phyloP scores from a whole-genome alignment of 371 early-diverging fungal genomes.

The Gilbertella persicaria region DNA sequence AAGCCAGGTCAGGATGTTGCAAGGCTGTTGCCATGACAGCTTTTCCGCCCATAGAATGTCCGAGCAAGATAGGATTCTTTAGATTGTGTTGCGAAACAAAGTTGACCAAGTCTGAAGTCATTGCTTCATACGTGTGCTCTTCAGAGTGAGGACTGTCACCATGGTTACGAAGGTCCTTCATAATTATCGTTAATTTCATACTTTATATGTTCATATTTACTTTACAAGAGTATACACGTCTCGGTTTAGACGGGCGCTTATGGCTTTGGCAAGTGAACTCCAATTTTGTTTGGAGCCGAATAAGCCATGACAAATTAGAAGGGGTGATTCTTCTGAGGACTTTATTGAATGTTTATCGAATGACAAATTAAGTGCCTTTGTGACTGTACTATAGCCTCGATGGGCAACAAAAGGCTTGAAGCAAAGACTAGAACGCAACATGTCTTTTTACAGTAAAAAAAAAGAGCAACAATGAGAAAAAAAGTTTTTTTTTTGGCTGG shows the following conservation, averaged over 20 bases:
- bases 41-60: slow-evolving; percentile 96
- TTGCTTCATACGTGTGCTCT: slow-evolving; percentile 71
- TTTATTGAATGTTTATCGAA: slow-evolving; percentile 28
- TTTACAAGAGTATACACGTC: slow-evolving; percentile 66
- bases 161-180: slow-evolving; percentile 90
- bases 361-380: slow-evolving; percentile 21
- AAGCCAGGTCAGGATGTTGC: slow-evolving; percentile 50
- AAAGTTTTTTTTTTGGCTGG: too few species aligned
- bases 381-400: background rate
- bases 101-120: slow-evolving; percentile 76
- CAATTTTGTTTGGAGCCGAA: slow-evolving; percentile 96
- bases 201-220: background rate
- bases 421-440: background rate
- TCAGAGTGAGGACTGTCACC: slow-evolving; percentile 83
- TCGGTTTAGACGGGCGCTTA: slow-evolving; percentile 61
- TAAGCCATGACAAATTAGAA: slow-evolving; percentile 84
- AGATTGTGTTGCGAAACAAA: slow-evolving; percentile 65
- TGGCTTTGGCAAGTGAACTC: slow-evolving; percentile 78
- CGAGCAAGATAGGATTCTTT: slow-evolving; percentile 64
- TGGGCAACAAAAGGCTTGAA: background rate
- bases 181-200: slow-evolving; percentile 1
- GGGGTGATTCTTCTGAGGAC: slow-evolving; percentile 32
- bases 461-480: background rate
- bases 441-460: background rate
- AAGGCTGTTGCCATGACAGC: slow-evolving; percentile 85